Conservation (phyloP, 129 eudicot genomes). For the Silybum marianum region DNA sequence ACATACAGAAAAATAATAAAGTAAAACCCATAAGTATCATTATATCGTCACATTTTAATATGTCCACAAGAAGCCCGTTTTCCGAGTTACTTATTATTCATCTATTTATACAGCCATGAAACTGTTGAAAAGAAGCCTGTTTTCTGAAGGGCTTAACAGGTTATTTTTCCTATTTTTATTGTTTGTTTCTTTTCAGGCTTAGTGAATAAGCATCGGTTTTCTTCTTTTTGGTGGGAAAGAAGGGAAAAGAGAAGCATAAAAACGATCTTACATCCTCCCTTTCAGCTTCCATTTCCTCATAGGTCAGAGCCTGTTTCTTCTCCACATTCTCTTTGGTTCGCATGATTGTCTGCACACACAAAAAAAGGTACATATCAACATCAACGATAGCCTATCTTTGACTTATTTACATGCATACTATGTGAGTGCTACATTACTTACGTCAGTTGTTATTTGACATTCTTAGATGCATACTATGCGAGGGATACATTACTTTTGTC, state of each 20-base stretch:
- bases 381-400: not conserved
- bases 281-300: slow-evolving; percentile 86
- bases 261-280: slow-evolving; percentile 73
- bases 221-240: not conserved
- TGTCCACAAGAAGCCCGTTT: not conserved
- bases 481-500: not conserved
- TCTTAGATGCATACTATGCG: not conserved
- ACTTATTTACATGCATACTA: not conserved
- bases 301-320: slow-evolving; percentile 93
- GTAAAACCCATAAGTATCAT: not conserved
- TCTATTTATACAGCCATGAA: not conserved
- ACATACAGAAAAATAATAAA: not conserved
- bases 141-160: not conserved
- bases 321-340: slow-evolving; percentile 79
- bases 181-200: not conserved
- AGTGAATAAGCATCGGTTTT: not conserved
- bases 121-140: not conserved
- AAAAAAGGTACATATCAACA: not conserved
- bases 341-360: slow-evolving; percentile 66
- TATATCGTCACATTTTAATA: not conserved
- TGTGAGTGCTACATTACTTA: not conserved
- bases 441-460: not conserved
- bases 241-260: not conserved
- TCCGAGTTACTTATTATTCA: not conserved
- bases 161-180: not conserved